A percentile compares a stretch with the other conserved stretches of the same genome.
Evolutionary conservation across 202 grass and related monocot species (phyloP).

Genomic region (Brachypodium distachyon): DNA sequence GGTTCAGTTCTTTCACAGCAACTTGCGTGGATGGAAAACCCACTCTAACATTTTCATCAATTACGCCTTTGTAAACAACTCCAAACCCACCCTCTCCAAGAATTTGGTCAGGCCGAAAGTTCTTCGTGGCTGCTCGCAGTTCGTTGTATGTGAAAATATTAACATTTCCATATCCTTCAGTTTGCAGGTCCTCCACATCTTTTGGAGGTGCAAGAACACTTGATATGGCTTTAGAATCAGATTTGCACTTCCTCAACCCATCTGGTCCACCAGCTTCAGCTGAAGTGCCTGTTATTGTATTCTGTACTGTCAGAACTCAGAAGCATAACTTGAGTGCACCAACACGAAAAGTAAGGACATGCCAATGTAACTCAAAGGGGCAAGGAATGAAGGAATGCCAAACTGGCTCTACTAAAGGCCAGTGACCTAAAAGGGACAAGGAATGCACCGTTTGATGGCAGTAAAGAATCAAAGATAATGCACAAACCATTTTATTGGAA

Average conservation of each 20-base stretch:
- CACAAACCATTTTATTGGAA: background rate
- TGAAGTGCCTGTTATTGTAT: conserved; percentile 20
- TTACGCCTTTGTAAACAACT: conserved; percentile 92
- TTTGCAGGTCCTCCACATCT: conserved; percentile 78
- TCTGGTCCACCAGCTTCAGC: conserved; percentile 26
- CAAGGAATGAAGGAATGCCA: no score
- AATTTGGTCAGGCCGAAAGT: conserved; percentile 91
- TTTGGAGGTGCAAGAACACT: conserved; percentile 86
- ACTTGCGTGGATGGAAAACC: conserved; percentile 77
- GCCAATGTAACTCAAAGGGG: background rate
- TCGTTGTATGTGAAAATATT: conserved; percentile 85
- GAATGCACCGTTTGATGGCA: background rate
- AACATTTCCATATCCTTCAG: conserved; percentile 77
- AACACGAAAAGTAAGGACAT: background rate
- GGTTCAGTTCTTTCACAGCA: conserved; percentile 96
- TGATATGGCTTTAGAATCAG: conserved; percentile 39
- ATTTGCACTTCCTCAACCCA: conserved; percentile 56
- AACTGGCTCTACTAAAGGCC: no score
- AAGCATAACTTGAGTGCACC: background rate
- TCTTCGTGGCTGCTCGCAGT: conserved; percentile 79
- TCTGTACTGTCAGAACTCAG: background rate
- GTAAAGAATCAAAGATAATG: background rate
- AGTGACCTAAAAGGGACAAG: background rate
- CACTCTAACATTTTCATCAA: conserved; percentile 80
- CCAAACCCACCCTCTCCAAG: conserved; percentile 98